phyloP scores from a whole-genome alignment of 352 stramenopile species.

The Globisporangium cederbergense region DNA sequence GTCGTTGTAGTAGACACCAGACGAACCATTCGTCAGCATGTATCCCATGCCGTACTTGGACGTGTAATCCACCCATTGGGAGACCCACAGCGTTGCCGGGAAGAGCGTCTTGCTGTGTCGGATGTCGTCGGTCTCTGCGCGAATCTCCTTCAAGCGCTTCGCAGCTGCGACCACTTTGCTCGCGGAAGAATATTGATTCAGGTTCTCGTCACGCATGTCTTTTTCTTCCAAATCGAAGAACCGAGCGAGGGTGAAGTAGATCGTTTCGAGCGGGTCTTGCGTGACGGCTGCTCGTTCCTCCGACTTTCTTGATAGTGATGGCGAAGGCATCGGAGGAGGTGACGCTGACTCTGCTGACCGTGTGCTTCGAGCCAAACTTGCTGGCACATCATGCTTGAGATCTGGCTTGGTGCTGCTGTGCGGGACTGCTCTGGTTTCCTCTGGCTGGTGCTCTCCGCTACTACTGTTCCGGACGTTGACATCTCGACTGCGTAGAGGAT shows the following conservation, averaged over 20 bases:
- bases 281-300: constrained; percentile 1
- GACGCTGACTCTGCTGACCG: constrained; percentile 3
- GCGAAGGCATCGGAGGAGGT: neutral
- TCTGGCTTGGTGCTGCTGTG: constrained; percentile 6
- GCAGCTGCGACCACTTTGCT: constrained; percentile 54
- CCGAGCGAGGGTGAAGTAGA: constrained; percentile 51
- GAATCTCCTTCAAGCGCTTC: constrained; percentile 63
- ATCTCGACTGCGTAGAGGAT: constrained; percentile 37
- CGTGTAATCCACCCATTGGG: constrained; percentile 98
- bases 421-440: constrained; percentile 4
- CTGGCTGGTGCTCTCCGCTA: constrained; percentile 5
- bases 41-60: constrained; percentile 99
- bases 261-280: constrained; percentile 39
- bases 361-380: neutral
- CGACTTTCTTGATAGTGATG: neutral
- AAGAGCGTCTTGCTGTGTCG: constrained; percentile 20
- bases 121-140: constrained; percentile 36
- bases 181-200: constrained; percentile 60
- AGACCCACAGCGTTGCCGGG: constrained; percentile 91
- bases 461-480: constrained; percentile 20
- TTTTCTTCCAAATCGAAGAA: constrained; percentile 72
- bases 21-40: constrained; percentile 93
- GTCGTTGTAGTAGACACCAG: constrained; percentile 99
- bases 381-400: constrained; percentile 2
- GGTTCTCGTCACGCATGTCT: constrained; percentile 27